Percentiles rank a stretch among this genome's conserved stretches.
phyloP scores from a whole-genome alignment of 257 asterid genomes.

The Rauvolfia tetraphylla region DNA sequence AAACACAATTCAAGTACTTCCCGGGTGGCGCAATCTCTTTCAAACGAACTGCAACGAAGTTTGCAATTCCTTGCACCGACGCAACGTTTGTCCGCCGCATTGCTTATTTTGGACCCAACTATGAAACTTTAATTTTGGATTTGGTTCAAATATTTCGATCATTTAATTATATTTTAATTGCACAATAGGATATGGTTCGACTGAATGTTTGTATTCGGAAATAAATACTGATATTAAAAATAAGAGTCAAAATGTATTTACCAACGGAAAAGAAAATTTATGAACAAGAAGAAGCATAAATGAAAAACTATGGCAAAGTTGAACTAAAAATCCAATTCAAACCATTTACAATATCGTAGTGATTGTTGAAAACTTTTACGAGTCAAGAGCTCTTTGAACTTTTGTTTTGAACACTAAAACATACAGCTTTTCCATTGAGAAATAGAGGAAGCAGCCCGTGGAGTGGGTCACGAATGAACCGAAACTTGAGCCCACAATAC shows the following conservation, averaged over 20 bases:
- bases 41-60: too few species aligned
- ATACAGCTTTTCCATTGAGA: slow-evolving; percentile 61
- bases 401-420: slow-evolving; percentile 65
- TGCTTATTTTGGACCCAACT: too few species aligned
- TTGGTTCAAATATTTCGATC: too few species aligned
- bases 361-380: neutral
- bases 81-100: too few species aligned
- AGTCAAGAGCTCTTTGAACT: slow-evolving; percentile 39
- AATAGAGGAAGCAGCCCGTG: slow-evolving; percentile 65
- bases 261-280: neutral
- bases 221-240: too few species aligned
- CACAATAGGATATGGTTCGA: too few species aligned
- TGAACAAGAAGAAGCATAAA: neutral
- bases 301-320: neutral
- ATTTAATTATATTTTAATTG: too few species aligned
- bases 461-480: slow-evolving; percentile 78
- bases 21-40: neutral
- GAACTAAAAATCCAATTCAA: neutral
- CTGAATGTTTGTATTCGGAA: too few species aligned
- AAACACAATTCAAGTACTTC: too few species aligned
- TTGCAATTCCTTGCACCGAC: neutral
- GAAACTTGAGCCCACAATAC: slow-evolving; percentile 74
- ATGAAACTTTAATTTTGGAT: too few species aligned
- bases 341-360: neutral
- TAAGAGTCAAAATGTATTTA: too few species aligned